Evolutionary conservation across 2,329 filamentous ascomycete species (phyloP).

Genomic region (Fusarium sambucinum): DNA sequence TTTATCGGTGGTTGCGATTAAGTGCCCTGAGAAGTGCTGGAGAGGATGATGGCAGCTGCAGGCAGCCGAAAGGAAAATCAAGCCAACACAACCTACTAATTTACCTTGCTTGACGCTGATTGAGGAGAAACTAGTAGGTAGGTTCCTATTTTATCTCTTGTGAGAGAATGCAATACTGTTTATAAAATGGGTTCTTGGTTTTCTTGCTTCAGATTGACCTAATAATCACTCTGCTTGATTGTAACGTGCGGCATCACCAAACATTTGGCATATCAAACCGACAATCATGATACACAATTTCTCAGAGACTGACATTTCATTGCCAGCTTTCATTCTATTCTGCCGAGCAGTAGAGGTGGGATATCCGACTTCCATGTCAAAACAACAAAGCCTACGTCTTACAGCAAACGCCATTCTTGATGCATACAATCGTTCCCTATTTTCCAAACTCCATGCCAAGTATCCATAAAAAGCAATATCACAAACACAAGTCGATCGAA

Average conservation of each 20-base stretch:
- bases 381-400: conserved; percentile 13
- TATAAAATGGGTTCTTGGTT: background rate
- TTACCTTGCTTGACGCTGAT: background rate
- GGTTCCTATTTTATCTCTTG: background rate
- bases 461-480: conserved; percentile 14
- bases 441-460: conserved; percentile 44
- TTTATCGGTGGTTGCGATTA: conserved; percentile 9
- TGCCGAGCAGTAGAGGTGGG: conserved; percentile 37
- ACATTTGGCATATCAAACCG: background rate
- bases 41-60: conserved; percentile 19
- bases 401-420: conserved; percentile 43
- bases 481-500: background rate
- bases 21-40: conserved; percentile 1
- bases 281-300: background rate
- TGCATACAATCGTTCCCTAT: conserved; percentile 29
- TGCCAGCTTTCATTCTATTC: conserved; percentile 7
- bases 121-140: no score
- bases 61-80: conserved; percentile 13
- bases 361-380: conserved; percentile 31
- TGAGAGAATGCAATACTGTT: background rate
- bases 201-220: background rate
- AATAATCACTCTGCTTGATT: background rate
- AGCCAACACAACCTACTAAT: background rate
- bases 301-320: background rate
- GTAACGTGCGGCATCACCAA: background rate